phyloP scores from a whole-genome alignment of 306 rosid species.

The Hylodesmum podocarpum region DNA sequence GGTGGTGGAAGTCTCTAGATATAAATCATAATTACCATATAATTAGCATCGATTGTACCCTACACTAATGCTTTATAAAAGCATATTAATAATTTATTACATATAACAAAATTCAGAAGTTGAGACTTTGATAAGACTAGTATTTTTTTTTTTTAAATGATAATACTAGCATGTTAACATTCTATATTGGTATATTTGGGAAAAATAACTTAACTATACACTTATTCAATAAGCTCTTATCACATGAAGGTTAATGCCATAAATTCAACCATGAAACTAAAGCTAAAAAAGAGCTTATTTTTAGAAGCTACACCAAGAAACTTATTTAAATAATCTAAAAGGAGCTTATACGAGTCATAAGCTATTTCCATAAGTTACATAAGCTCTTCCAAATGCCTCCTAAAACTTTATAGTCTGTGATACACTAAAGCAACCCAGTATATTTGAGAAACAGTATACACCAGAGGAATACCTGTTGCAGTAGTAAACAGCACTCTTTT shows the following conservation, averaged over 20 bases:
- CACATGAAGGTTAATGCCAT: neutral
- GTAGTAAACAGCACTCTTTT: constrained; percentile 76
- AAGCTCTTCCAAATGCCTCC: neutral
- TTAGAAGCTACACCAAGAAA: neutral
- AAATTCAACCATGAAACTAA: neutral
- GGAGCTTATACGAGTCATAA: neutral
- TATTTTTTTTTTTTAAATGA: too few relatives aligned
- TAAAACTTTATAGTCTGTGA: neutral
- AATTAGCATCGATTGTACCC: too few relatives aligned
- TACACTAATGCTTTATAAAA: too few relatives aligned
- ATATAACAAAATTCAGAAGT: too few relatives aligned
- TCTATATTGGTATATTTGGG: too few relatives aligned
- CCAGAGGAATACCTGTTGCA: constrained; percentile 77
- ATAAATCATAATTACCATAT: too few relatives aligned
- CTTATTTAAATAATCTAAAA: neutral
- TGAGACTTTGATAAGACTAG: too few relatives aligned
- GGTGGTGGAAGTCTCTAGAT: too few relatives aligned
- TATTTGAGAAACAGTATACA: constrained; percentile 12
- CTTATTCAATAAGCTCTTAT: neutral
- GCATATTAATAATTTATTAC: too few relatives aligned
- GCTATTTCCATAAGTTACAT: neutral
- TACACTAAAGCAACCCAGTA: neutral
- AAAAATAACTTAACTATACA: neutral
- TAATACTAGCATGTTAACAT: too few relatives aligned
- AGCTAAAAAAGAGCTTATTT: neutral